These are phyloP conservation scores for Rhododendron griersonianum DNA, from an alignment of 148 eudicot species.

Conservation along the genomic window DNA sequence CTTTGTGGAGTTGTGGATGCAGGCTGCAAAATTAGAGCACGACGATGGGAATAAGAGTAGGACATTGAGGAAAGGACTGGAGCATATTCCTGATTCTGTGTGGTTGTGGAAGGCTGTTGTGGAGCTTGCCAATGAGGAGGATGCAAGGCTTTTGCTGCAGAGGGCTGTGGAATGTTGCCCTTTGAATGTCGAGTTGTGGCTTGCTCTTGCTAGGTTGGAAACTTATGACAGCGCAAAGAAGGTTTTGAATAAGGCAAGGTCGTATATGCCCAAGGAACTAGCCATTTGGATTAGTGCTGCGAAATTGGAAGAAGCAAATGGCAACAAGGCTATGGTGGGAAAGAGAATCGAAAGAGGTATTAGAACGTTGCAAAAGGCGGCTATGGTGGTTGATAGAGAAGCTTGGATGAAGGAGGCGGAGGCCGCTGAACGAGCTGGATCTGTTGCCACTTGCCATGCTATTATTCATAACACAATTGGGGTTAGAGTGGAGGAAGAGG, in stretches of 20 bases:
- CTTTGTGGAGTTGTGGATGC: too few relatives aligned
- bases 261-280: conserved; percentile 60
- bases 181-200: conserved; percentile 86
- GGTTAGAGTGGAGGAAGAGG: conserved; percentile 89
- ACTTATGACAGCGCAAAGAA: conserved; percentile 76
- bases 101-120: too few relatives aligned
- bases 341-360: conserved; percentile 89
- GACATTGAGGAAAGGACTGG: too few relatives aligned
- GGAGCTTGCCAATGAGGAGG: too few relatives aligned
- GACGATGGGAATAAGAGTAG: too few relatives aligned
- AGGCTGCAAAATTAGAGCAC: too few relatives aligned
- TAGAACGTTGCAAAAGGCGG: conserved; percentile 71
- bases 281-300: conserved; percentile 96
- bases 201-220: conserved; percentile 88
- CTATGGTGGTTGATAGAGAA: conserved; percentile 70
- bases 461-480: conserved; percentile 72
- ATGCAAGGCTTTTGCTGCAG: too few relatives aligned
- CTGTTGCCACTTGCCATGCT: conserved; percentile 78
- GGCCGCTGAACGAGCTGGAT: conserved; percentile 83
- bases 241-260: conserved; percentile 82
- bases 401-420: conserved; percentile 98
- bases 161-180: conserved; percentile 98
- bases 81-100: too few relatives aligned
- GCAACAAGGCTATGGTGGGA: conserved; percentile 70
- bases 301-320: conserved; percentile 90